A percentile compares a stretch with the other conserved stretches of the same genome.
Evolutionary conservation across 2,329 filamentous ascomycete species (phyloP).

Genomic region (Neocucurbitaria cava): DNA sequence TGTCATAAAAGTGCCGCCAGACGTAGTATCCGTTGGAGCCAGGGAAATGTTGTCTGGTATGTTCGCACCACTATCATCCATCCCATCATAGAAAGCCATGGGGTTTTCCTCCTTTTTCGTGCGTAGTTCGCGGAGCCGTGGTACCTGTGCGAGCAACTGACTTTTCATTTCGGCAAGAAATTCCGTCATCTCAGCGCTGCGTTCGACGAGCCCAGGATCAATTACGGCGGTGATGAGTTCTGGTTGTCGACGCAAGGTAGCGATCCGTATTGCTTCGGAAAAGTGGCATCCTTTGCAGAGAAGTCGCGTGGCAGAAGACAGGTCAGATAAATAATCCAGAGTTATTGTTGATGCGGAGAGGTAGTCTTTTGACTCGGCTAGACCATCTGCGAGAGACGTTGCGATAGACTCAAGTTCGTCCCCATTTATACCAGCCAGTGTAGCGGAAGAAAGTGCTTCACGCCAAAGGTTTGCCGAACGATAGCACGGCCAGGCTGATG

Average conservation of each 20-base stretch:
- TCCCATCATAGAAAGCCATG: conserved; percentile 83
- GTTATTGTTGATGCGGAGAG: conserved; percentile 79
- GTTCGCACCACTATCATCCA: conserved; percentile 59
- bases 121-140: conserved; percentile 82
- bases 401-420: conserved; percentile 72
- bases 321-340: conserved; percentile 78
- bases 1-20: conserved; percentile 84
- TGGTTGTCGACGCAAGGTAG: conserved; percentile 65
- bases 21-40: conserved; percentile 83
- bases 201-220: conserved; percentile 80
- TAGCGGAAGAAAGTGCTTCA: conserved; percentile 83
- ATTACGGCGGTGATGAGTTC: conserved; percentile 72
- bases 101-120: conserved; percentile 83
- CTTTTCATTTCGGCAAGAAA: conserved; percentile 90
- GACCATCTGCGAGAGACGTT: conserved; percentile 75
- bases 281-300: conserved; percentile 90
- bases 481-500: conserved; percentile 81
- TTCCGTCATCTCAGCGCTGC: conserved; percentile 83
- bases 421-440: conserved; percentile 65
- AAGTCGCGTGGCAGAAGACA: conserved; percentile 73
- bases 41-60: conserved; percentile 92
- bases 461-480: conserved; percentile 87
- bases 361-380: conserved; percentile 86
- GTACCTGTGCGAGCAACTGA: conserved; percentile 84
- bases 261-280: conserved; percentile 83